Percentiles rank a stretch among this genome's conserved stretches.
These are phyloP conservation scores for Emergomyces pasteurianus DNA, from an alignment of 2,329 filamentous ascomycete species.

Conservation along the genomic window DNA sequence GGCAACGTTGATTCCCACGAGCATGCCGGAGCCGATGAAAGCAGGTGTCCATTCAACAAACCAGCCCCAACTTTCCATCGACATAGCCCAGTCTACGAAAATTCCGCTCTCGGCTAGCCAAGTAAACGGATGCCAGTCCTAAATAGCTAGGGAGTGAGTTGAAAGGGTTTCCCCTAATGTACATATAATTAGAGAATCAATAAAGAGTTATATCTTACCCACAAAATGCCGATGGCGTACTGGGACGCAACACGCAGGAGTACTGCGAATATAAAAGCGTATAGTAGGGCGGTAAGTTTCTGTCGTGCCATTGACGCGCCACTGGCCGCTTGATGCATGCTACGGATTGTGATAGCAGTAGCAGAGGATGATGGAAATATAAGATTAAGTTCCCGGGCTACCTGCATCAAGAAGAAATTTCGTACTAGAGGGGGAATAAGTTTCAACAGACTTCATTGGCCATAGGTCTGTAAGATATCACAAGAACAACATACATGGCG, in stretches of 20 bases:
- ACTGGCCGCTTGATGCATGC: conserved; percentile 47
- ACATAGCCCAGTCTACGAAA: not conserved
- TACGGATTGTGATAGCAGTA: conserved; percentile 49
- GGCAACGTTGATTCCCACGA: conserved; percentile 47
- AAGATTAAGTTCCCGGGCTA: conserved; percentile 39
- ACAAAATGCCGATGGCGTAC: conserved; percentile 48
- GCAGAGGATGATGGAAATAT: conserved; percentile 50
- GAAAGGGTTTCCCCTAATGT: not conserved
- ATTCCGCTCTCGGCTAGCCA: conserved; percentile 21
- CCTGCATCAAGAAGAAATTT: conserved; percentile 53
- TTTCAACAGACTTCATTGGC: conserved; percentile 3
- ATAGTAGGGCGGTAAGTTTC: conserved; percentile 45
- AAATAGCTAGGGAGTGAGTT: not conserved
- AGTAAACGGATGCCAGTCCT: conserved; percentile 42
- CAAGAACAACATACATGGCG: conserved; percentile 30
- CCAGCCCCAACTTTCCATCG: conserved; percentile 49
- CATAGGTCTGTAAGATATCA: no score
- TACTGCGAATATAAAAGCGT: conserved; percentile 41
- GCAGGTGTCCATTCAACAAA: conserved; percentile 48
- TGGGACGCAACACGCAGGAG: conserved; percentile 45
- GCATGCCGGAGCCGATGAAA: conserved; percentile 48
- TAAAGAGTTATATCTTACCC: conserved; percentile 21
- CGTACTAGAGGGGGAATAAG: conserved; percentile 30
- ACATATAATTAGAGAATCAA: not conserved
- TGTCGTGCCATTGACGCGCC: conserved; percentile 42